Evolutionary conservation across 345 rosid genomes (phyloP), one percentile per base, ranked within the genome.

Genomic region (Dipteronia dyeriana): DNA sequence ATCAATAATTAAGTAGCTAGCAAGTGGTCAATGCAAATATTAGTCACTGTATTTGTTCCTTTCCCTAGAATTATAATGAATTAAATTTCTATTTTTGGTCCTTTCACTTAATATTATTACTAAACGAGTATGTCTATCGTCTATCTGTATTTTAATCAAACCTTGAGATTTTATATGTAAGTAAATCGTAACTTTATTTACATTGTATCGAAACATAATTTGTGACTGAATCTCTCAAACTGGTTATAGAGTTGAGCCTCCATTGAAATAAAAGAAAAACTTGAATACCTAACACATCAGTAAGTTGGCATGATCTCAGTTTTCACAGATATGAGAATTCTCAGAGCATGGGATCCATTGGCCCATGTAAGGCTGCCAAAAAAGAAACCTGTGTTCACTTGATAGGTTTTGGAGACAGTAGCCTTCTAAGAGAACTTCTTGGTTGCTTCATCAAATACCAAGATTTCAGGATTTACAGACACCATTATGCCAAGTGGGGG

Each of bases 361-460:
- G 79, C 82, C 95, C 95, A 89, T 29, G 86, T 85, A 20, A 91
- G 78, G 84, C 93, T 88, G 38, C 95, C 95, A 79, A 91, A 89
- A 54, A 6, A 82, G 78, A 79, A 91, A 16, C 88, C 91, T 49
- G 89, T 75, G 65, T 75, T 83, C 54, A 75, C 76, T 12, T 16
- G 41, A 39, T 14, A 5, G 0, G 10, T 72, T 65, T 90, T 31
- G 0, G 68, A 61, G 43, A 84, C 76, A 3, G 67, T 79, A 53
- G 85, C 87, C 0, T 38, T 66, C 76, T 82, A 88, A 53, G 76
- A 17, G 1, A 22, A 13, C 77, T 76, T 84, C 77, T 81, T 76
- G 54, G 69, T 71, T 10, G 17, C 63, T 5, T 63, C 60, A 62
- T 78, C 51, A 19, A 88, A 88, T 34, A 75, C 80, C 79, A 88